A percentile compares a stretch with the other conserved stretches of the same genome.
These are phyloP conservation scores for Aspergillus fructus DNA, from an alignment of 2,329 filamentous ascomycete species.

Conservation along the genomic window DNA sequence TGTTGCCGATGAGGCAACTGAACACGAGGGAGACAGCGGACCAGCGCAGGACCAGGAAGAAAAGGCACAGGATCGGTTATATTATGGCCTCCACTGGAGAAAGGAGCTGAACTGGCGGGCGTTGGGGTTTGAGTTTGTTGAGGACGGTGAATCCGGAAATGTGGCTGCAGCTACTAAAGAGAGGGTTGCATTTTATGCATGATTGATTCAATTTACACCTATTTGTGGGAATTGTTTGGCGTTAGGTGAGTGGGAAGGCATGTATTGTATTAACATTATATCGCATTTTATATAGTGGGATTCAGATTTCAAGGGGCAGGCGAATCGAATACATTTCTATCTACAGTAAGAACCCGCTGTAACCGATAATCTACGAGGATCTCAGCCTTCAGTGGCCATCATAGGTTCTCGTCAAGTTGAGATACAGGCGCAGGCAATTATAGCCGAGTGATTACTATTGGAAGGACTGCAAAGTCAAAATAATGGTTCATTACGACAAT, in stretches of 20 bases:
- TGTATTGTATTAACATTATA: background rate
- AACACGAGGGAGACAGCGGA: background rate
- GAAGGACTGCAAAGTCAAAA: background rate
- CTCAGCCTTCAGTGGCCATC: too few species aligned
- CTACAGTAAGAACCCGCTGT: too few species aligned
- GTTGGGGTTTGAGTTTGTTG: slow-evolving; percentile 48
- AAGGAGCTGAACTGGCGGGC: slow-evolving; percentile 55
- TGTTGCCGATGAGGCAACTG: background rate
- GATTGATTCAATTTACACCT: background rate
- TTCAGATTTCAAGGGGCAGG: background rate
- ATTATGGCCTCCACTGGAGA: slow-evolving; percentile 65
- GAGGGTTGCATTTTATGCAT: slow-evolving; percentile 23
- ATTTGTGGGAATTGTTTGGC: background rate
- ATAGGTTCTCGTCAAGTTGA: too few species aligned
- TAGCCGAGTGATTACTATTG: background rate
- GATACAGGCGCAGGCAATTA: too few species aligned
- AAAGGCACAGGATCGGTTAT: slow-evolving; percentile 17
- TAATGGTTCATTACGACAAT: background rate
- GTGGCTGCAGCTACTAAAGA: slow-evolving; percentile 9
- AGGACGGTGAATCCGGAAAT: slow-evolving; percentile 18
- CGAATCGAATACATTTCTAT: background rate
- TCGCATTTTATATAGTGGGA: background rate
- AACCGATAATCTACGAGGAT: too few species aligned
- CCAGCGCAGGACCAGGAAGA: slow-evolving; percentile 6
- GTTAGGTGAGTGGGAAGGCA: background rate